Conservation (phyloP, 1,284 basidiomycete genomes). For the Ustilago hordei region DNA sequence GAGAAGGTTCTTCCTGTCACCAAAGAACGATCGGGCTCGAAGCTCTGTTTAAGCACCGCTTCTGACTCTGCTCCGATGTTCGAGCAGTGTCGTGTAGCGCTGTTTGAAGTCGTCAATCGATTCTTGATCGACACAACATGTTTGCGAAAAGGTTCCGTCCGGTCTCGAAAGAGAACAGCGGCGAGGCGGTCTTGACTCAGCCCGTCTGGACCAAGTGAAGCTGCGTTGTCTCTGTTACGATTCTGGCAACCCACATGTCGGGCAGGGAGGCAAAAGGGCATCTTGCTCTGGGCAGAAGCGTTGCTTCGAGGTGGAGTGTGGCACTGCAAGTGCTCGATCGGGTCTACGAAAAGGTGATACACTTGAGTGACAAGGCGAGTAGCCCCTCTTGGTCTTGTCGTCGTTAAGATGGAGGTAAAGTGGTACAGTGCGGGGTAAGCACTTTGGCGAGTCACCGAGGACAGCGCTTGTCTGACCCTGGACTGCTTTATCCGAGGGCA, state of each 20-base stretch:
- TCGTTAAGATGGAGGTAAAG: not conserved
- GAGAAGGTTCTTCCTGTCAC: not conserved
- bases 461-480: not conserved
- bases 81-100: not conserved
- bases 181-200: not conserved
- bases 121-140: not conserved
- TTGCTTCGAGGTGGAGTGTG: not conserved
- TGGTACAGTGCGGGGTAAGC: slow-evolving; percentile 18
- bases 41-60: not conserved
- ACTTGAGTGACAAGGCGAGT: slow-evolving; percentile 4
- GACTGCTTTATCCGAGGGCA: slow-evolving; percentile 16
- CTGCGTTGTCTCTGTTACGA: not conserved
- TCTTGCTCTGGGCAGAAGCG: not conserved
- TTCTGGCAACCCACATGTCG: too few relatives aligned
- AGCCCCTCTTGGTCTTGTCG: not conserved
- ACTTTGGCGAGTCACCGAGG: slow-evolving; percentile 12
- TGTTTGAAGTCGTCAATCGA: not conserved
- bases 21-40: not conserved
- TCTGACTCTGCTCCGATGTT: not conserved
- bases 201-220: not conserved
- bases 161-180: not conserved
- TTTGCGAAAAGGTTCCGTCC: not conserved
- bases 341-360: slow-evolving; percentile 5
- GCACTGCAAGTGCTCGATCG: not conserved
- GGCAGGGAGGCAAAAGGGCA: not conserved